phyloP scores from a whole-genome alignment of 129 eudicot species.

The Dittrichia graveolens region DNA sequence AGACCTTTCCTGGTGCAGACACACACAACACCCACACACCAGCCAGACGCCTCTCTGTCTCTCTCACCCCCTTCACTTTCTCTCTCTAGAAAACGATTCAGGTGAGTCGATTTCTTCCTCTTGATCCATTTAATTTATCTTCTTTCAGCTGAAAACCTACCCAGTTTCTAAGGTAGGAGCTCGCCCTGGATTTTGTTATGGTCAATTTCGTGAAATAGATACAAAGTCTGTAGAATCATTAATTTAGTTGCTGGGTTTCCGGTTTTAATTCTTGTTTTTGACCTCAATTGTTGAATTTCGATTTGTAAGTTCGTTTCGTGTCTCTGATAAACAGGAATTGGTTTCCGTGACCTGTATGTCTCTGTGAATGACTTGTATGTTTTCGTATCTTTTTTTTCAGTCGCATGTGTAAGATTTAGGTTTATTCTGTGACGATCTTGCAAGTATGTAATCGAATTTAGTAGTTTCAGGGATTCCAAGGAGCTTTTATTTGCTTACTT shows the following conservation, averaged over 20 bases:
- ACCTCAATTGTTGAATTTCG: constrained; percentile 10
- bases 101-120: constrained; percentile 29
- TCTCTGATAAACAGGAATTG: background rate
- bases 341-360: background rate
- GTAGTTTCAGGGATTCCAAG: constrained; percentile 7
- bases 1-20: constrained; percentile 49
- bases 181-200: background rate
- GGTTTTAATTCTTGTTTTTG: constrained; percentile 10
- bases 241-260: background rate
- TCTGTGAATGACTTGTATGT: constrained; percentile 3
- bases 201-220: constrained; percentile 11
- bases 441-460: background rate
- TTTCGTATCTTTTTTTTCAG: constrained; percentile 5
- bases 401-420: constrained; percentile 1
- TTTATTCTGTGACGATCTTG: background rate
- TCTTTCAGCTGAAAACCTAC: constrained; percentile 1
- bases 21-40: constrained; percentile 35
- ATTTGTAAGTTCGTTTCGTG: constrained; percentile 9
- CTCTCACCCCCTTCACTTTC: constrained; percentile 32
- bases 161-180: background rate
- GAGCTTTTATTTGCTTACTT: background rate
- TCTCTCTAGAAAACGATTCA: constrained; percentile 33
- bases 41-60: constrained; percentile 39
- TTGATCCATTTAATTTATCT: constrained; percentile 15
- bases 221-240: background rate